Base-by-base conservation (phyloP, 2,329 filamentous ascomycete genomes). In the Penicillium sp. region DNA sequence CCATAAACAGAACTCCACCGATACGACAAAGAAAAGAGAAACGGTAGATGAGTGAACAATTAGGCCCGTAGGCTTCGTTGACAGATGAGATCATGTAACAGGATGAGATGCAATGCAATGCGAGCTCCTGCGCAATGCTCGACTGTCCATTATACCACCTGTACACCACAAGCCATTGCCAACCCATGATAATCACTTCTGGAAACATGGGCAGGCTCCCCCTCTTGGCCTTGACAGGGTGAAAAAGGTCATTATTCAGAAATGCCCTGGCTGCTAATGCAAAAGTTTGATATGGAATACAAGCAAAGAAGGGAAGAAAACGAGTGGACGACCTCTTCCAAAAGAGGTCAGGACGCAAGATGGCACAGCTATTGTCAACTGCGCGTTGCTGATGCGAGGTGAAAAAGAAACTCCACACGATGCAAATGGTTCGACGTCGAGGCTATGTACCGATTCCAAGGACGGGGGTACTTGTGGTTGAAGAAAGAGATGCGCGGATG, bases 351-450 rank as follows among this genome's bases (percentile, higher is more conserved):
- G 35, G 26, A n/a, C 35, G 38, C 18, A 32, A 33, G 28, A 8
- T 41, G n/a, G 11, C n/a, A 22, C 23, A 23, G 9, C 27, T 9
- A 28, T 11, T 35, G 37, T 25, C 40, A 30, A 28, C 31, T 31
- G 34, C 25, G 37, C 31, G 32, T 17, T 44, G 42, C 39, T 39
- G 41, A 54, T 52, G 51, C 45, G 42, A 44, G 32, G 32, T 35
- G 31, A 41, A 38, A 43, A 37, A 31, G 31, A 44, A 55, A 54
- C 51, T 47, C 50, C 52, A 51, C 49, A 42, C 37, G 30, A 52
- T 55, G 51, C 51, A 47, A 31, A 43, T 42, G 36, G 44, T 39
- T 43, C 39, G 34, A 52, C 47, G 47, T 44, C 44, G 39, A 36
- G 45, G 44, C 42, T 50, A 46, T 49, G 44, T 43, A 51, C 44